Evolutionary conservation across 1,284 basidiomycete species (phyloP).

Genomic region (Agroathelia rolfsii): DNA sequence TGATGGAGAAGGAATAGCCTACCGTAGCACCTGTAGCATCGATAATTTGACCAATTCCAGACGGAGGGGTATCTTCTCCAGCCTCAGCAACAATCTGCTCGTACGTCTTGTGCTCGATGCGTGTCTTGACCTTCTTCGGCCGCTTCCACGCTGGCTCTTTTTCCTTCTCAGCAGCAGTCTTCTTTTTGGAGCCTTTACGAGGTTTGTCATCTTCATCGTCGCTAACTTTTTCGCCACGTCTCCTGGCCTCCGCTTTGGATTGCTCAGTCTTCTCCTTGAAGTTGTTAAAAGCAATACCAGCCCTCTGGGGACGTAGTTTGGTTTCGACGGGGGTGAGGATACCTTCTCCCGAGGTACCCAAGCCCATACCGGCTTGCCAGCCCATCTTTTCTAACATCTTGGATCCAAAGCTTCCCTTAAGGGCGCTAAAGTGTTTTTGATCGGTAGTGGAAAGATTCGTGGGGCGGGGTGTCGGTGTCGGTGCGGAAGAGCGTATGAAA

Average conservation of each 20-base stretch:
- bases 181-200: conserved; percentile 37
- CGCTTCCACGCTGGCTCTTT: conserved; percentile 73
- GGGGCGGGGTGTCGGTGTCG: conserved; percentile 33
- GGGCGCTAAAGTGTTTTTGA: conserved; percentile 68
- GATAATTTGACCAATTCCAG: conserved; percentile 77
- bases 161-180: conserved; percentile 42
- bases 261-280: conserved; percentile 85
- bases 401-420: conserved; percentile 72
- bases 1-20: conserved; percentile 19
- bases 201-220: conserved; percentile 61
- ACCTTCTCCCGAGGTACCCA: conserved; percentile 73
- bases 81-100: conserved; percentile 88
- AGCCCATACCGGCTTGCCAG: conserved; percentile 79
- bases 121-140: conserved; percentile 76
- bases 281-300: conserved; percentile 81
- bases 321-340: conserved; percentile 84
- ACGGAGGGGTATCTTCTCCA: conserved; percentile 40
- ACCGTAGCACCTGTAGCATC: conserved; percentile 92
- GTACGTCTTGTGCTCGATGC: conserved; percentile 88
- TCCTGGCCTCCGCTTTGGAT: conserved; percentile 72
- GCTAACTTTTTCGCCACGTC: conserved; percentile 65
- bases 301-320: conserved; percentile 72
- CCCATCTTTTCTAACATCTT: conserved; percentile 91
- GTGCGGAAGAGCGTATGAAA: conserved; percentile 44
- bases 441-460: conserved; percentile 57